Evolutionary conservation across 2,329 filamentous ascomycete genomes (phyloP).

Genomic region (Acarospora socialis): DNA sequence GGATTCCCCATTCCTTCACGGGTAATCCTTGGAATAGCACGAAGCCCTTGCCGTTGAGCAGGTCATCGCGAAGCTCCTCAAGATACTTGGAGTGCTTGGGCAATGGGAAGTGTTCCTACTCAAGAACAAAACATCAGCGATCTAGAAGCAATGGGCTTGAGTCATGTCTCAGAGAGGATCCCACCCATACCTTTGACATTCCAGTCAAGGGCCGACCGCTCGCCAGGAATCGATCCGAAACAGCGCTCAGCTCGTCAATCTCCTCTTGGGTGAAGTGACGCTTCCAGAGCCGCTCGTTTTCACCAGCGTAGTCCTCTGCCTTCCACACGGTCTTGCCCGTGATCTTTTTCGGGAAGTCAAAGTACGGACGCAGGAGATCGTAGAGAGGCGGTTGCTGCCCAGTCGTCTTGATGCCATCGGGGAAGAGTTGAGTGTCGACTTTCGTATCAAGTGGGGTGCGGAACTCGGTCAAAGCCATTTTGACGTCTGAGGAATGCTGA

Average conservation of each 20-base stretch:
- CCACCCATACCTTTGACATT: constrained; percentile 2
- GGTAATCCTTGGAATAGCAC: constrained; percentile 5
- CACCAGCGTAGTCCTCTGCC: neutral
- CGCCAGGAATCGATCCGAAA: constrained; percentile 3
- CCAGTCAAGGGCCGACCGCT: constrained; percentile 2
- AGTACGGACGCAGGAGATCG: constrained; percentile 1
- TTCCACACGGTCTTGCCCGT: constrained; percentile 2
- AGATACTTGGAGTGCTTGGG: neutral
- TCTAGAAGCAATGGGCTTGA: neutral
- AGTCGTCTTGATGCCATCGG: constrained; percentile 3
- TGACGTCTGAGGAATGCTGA: neutral
- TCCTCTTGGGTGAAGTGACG: constrained; percentile 1
- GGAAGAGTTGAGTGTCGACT: too few species aligned
- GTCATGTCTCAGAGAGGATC: neutral
- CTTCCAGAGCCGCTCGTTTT: constrained; percentile 2
- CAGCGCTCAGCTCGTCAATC: constrained; percentile 2
- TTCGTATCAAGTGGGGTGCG: neutral
- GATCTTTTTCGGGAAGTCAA: constrained; percentile 1
- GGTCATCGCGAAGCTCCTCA: constrained; percentile 1
- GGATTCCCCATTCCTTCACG: constrained; percentile 1
- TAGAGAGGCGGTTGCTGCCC: constrained; percentile 2
- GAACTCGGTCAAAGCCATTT: neutral
- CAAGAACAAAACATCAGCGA: neutral
- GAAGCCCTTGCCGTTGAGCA: constrained; percentile 5
- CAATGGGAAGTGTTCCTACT: constrained; percentile 4